Percentiles rank a stretch among this genome's conserved stretches.
Evolutionary conservation across 768 basidiomycete species (phyloP).

Genomic region (Russula ochroleuca): DNA sequence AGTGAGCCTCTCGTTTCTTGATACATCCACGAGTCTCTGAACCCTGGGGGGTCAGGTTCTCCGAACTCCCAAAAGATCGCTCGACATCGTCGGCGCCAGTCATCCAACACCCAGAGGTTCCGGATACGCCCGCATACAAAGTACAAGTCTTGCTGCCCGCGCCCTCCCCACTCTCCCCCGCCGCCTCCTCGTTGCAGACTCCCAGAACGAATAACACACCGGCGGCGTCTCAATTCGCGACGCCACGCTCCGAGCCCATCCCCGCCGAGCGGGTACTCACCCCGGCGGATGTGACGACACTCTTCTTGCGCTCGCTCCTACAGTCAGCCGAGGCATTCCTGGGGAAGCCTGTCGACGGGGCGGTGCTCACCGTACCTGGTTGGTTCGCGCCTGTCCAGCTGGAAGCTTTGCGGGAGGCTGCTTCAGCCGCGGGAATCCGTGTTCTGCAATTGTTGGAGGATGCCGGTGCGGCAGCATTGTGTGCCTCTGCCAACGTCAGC

Average conservation of each 20-base stretch:
- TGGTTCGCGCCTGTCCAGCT: conserved; percentile 68
- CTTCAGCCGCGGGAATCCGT: conserved; percentile 72
- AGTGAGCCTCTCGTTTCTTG: conserved; percentile 46
- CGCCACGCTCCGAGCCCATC: conserved; percentile 70
- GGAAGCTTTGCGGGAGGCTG: conserved; percentile 67
- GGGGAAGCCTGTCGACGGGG: conserved; percentile 69
- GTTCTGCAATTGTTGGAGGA: conserved; percentile 89
- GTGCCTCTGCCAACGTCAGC: conserved; percentile 36
- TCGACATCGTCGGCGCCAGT: conserved; percentile 59
- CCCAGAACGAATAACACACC: conserved; percentile 53
- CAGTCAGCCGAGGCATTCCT: conserved; percentile 90
- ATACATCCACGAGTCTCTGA: background rate
- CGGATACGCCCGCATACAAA: conserved; percentile 77
- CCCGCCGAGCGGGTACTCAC: conserved; percentile 67
- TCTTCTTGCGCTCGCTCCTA: conserved; percentile 81
- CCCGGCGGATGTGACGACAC: conserved; percentile 74
- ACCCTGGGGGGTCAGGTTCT: conserved; percentile 48
- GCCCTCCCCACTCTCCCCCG: conserved; percentile 57
- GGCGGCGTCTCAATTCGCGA: conserved; percentile 60
- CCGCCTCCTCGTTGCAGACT: conserved; percentile 36
- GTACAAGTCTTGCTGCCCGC: conserved; percentile 78
- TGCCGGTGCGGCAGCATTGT: conserved; percentile 67
- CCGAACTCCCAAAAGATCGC: conserved; percentile 58
- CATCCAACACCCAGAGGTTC: conserved; percentile 66
- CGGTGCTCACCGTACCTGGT: conserved; percentile 79